Percentiles rank a stretch among this genome's conserved stretches.
Evolutionary conservation across 495 filamentous ascomycete species (phyloP).

Genomic region (Hypoxylon intermedium): DNA sequence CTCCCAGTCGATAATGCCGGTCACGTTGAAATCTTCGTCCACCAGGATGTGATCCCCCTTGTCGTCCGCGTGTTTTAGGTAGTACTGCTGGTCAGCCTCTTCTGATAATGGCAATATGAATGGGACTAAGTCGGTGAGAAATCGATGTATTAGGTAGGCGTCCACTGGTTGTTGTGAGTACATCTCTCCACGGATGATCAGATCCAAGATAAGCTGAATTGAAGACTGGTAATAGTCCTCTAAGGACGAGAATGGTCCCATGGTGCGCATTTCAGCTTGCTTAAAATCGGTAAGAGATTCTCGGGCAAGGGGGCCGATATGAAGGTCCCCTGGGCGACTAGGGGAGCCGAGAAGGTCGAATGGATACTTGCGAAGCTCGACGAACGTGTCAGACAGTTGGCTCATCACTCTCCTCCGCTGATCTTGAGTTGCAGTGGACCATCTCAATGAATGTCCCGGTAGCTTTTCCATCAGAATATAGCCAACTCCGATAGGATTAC

Average conservation of each 20-base stretch:
- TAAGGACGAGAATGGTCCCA: constrained; percentile 32
- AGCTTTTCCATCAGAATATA: constrained; percentile 53
- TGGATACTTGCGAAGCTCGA: constrained; percentile 45
- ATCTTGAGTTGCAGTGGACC: constrained; percentile 32
- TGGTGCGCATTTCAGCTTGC: constrained; percentile 15
- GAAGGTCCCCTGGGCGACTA: constrained; percentile 38
- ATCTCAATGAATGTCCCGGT: constrained; percentile 45
- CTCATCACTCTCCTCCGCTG: constrained; percentile 44
- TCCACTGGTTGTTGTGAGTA: constrained; percentile 41
- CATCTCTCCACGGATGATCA: constrained; percentile 45
- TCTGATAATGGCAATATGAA: constrained; percentile 23
- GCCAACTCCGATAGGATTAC: constrained; percentile 45
- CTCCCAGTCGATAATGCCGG: constrained; percentile 24
- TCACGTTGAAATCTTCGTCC: constrained; percentile 46
- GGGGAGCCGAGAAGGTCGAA: constrained; percentile 45
- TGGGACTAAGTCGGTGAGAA: constrained; percentile 44
- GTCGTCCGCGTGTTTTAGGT: constrained; percentile 46
- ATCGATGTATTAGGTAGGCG: constrained; percentile 50
- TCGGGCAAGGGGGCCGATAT: constrained; percentile 41
- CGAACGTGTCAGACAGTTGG: constrained; percentile 49
- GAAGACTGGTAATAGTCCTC: constrained; percentile 32
- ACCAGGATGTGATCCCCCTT: too few species aligned
- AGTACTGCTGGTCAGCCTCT: constrained; percentile 22
- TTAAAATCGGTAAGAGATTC: constrained; percentile 42
- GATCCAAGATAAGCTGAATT: constrained; percentile 34